Percentiles rank a stretch among this genome's conserved stretches.
phyloP scores from a whole-genome alignment of 2,329 filamentous ascomycete genomes.

The Diaporthe vexans region DNA sequence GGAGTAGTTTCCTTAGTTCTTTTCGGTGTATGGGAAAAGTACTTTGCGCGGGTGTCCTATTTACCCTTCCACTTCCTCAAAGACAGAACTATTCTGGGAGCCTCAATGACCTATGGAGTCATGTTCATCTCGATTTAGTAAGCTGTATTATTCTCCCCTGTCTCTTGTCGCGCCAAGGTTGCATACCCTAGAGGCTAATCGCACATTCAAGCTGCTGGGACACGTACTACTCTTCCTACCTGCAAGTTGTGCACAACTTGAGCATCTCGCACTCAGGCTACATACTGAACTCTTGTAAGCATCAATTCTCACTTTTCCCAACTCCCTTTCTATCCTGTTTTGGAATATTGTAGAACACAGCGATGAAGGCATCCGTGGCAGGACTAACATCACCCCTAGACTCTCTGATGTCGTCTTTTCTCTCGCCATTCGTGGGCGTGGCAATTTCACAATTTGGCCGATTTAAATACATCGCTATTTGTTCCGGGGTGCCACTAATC shows the following conservation, averaged over 20 bases:
- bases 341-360: no score
- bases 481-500: conserved; percentile 65
- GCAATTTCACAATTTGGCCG: conserved; percentile 63
- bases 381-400: no score
- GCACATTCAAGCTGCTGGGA: conserved; percentile 41
- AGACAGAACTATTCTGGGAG: conserved; percentile 1
- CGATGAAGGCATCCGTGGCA: no score
- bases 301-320: no score
- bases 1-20: not conserved
- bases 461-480: conserved; percentile 66
- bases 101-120: conserved; percentile 11
- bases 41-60: not conserved
- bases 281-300: conserved; percentile 37
- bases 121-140: conserved; percentile 17
- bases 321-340: no score
- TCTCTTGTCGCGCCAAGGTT: not conserved
- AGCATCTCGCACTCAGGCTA: conserved; percentile 44
- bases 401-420: conserved; percentile 54
- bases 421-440: conserved; percentile 62
- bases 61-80: not conserved
- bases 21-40: not conserved
- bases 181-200: not conserved
- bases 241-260: conserved; percentile 47
- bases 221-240: conserved; percentile 46
- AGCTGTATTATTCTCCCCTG: not conserved